Percentiles rank a stretch among this genome's conserved stretches.
phyloP scores from a whole-genome alignment of 306 rosid species.

The Adenanthera pavonina region DNA sequence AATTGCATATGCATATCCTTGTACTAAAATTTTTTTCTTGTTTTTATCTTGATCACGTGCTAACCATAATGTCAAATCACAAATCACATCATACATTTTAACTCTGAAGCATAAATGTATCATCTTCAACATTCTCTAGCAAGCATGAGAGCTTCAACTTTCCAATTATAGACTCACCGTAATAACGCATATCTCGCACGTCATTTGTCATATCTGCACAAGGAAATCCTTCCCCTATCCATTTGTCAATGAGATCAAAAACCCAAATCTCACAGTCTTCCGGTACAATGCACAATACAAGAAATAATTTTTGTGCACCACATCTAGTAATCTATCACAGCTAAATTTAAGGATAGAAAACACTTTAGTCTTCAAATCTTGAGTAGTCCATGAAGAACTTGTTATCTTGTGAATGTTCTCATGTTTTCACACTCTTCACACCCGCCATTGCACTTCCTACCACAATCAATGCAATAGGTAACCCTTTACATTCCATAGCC shows the following conservation, averaged over 20 bases:
- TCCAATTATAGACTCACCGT: background rate
- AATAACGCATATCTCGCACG: background rate
- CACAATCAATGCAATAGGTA: background rate
- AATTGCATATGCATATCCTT: background rate
- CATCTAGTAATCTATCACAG: background rate
- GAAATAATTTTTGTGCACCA: background rate
- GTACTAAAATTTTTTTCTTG: background rate
- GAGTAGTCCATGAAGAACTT: background rate
- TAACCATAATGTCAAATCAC: background rate
- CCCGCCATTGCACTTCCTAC: constrained; percentile 13
- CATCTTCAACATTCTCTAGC: background rate
- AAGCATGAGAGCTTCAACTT: background rate
- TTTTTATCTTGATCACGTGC: background rate
- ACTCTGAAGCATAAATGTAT: background rate
- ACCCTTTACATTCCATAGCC: background rate
- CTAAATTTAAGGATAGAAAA: background rate
- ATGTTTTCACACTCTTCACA: background rate
- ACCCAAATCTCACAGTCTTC: background rate
- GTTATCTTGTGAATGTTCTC: background rate
- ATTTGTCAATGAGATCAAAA: background rate
- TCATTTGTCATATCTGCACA: background rate
- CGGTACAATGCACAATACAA: constrained; percentile 31
- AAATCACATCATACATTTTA: background rate
- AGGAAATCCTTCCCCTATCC: background rate
- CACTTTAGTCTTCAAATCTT: background rate